Evolutionary conservation across 345 rosid species (phyloP), one percentile per base, ranked within the genome.

Genomic region (Moringa oleifera): DNA sequence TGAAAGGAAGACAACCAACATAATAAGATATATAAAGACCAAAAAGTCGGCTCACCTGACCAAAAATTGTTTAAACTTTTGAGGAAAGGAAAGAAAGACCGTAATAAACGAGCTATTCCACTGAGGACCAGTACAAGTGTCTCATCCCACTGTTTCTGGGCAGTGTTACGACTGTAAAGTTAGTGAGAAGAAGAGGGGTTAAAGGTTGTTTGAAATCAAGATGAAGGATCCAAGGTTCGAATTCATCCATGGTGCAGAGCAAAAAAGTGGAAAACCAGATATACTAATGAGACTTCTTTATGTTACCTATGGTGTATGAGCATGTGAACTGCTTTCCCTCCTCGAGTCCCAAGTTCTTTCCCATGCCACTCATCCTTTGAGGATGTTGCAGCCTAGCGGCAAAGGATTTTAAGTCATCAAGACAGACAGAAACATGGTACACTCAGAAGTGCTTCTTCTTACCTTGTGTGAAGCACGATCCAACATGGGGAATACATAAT

Each of bases 81-180:
- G 22, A 94, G 96, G 62, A 83, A 88, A 58, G 97, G 96, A 67
- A 94, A 94, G 74, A 88, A 94, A 25, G 97, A 88, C 18, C 97
- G 95, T 63, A 94, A 84, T 17, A 94, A 74, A 52, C 99, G 97
- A 47, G 97, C 87, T 73, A 90, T 82, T 71, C 99, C 97, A 71
- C 97, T 85, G 57, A 94, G 87, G 73, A 94, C 97, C 45, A 90
- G 85, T 20, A 90, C 97, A 67, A 94, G 86, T 21, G 99, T 94
- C 76, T 94, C 97, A 85, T 86, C 99, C 99, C 99, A 94, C 67
- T 90, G 97, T 71, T 94, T 94, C 76, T 94, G 99, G 76, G 88
- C 92, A 21, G 97, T 85, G 80, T 94, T 94, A 66, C 97, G 97
- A 79, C 99, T 94, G 83, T 64, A 82, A 67, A 60, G 62, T 64